Evolutionary conservation across 148 eudicot genomes (phyloP).

Genomic region (Cornus kousa): DNA sequence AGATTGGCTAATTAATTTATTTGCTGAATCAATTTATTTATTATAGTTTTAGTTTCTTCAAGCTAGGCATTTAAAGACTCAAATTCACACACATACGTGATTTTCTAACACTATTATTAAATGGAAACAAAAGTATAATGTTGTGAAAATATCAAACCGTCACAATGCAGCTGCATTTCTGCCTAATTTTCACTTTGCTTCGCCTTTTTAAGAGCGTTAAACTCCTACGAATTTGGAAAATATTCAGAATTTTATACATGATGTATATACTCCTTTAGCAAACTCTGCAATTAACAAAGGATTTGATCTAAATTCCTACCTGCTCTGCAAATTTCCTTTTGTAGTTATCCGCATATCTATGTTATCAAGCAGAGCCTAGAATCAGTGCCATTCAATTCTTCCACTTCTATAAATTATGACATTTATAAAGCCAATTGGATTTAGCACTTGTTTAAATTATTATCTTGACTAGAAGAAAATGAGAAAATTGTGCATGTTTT

Average conservation of each 20-base stretch:
- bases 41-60: too few relatives aligned
- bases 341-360: constrained; percentile 61
- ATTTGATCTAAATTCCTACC: constrained; percentile 37
- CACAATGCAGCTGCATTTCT: constrained; percentile 53
- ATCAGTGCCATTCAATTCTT: constrained; percentile 11
- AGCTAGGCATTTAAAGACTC: too few relatives aligned
- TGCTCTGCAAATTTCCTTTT: constrained; percentile 74
- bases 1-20: too few relatives aligned
- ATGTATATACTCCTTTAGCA: not conserved
- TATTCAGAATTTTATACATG: constrained; percentile 3
- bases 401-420: not conserved
- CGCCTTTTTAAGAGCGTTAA: constrained; percentile 59
- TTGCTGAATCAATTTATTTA: too few relatives aligned
- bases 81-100: too few relatives aligned
- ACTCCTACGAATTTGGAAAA: constrained; percentile 35
- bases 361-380: constrained; percentile 12
- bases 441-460: not conserved
- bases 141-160: constrained; percentile 40
- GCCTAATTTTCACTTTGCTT: constrained; percentile 40
- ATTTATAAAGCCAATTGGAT: not conserved
- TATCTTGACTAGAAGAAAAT: too few relatives aligned
- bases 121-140: not conserved
- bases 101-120: too few relatives aligned
- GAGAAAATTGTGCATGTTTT: too few relatives aligned
- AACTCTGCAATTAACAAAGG: not conserved